phyloP scores from a whole-genome alignment of 352 stramenopile genomes.

The Phytopythium mirpurense region DNA sequence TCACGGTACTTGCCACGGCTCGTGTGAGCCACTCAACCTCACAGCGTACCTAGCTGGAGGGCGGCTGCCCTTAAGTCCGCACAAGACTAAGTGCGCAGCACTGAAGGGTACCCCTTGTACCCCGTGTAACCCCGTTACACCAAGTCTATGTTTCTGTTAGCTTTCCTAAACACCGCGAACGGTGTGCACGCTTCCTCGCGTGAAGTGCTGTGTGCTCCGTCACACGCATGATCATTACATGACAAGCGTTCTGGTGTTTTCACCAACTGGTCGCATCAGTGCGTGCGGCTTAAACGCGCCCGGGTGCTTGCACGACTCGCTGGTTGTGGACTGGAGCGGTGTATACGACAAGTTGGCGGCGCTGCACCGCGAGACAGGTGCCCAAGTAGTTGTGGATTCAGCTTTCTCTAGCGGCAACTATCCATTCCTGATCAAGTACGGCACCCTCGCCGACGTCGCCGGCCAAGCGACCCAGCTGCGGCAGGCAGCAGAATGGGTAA shows the following conservation, averaged over 20 bases:
- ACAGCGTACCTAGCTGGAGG: too few species aligned
- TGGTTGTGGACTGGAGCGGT: conserved; percentile 7
- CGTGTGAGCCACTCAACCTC: too few species aligned
- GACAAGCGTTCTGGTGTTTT: conserved; percentile 23
- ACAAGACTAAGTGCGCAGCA: too few species aligned
- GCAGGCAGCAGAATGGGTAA: conserved; percentile 9
- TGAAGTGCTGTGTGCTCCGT: too few species aligned
- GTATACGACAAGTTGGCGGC: conserved; percentile 3
- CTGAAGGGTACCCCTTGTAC: too few species aligned
- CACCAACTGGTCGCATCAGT: conserved; percentile 21
- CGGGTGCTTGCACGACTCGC: conserved; percentile 25
- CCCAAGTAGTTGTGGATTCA: conserved; percentile 9
- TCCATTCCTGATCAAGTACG: conserved; percentile 5
- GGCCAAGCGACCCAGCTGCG: conserved; percentile 1
- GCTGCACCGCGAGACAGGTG: neutral
- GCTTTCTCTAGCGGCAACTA: conserved; percentile 6
- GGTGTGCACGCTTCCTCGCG: too few species aligned
- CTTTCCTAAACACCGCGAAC: too few species aligned
- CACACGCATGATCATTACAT: conserved; percentile 31
- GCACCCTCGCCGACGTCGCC: neutral
- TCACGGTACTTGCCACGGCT: too few species aligned
- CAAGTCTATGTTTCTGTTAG: too few species aligned
- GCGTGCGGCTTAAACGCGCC: conserved; percentile 19
- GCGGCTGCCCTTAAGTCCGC: too few species aligned
- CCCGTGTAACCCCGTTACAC: too few species aligned